Evolutionary conservation across 106 monocot genomes (phyloP).

Genomic region (Chionographis japonica): DNA sequence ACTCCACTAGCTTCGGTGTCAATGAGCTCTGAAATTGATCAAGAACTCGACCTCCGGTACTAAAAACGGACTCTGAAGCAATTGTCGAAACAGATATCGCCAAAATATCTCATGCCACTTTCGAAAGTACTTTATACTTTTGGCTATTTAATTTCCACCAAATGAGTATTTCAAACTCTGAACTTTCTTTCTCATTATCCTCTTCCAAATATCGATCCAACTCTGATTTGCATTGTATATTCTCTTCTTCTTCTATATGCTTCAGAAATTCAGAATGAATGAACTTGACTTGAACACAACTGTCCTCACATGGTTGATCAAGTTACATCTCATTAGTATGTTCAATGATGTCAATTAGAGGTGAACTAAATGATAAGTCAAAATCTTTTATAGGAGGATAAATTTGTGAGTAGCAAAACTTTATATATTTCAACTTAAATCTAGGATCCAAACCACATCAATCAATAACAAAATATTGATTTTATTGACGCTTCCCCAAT

Average conservation of each 20-base stretch:
- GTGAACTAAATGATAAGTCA: neutral
- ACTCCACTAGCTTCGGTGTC: no score
- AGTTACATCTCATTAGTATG: neutral
- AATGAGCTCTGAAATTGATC: no score
- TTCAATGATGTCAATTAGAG: neutral
- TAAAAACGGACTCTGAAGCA: no score
- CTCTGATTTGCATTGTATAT: neutral
- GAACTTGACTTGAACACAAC: neutral
- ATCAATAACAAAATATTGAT: slow-evolving; percentile 8
- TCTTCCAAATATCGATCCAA: neutral
- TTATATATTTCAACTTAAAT: slow-evolving; percentile 11
- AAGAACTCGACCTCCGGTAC: no score
- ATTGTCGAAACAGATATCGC: neutral
- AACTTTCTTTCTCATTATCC: neutral
- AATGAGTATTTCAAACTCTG: slow-evolving; percentile 1
- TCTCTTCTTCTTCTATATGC: neutral
- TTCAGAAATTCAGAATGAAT: neutral
- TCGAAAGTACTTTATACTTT: neutral
- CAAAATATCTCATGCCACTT: neutral
- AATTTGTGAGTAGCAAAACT: neutral
- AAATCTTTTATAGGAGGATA: neutral
- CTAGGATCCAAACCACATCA: slow-evolving; percentile 3
- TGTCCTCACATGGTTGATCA: neutral
- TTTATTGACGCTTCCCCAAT: slow-evolving; percentile 2
- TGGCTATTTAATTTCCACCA: slow-evolving; percentile 3